Evolutionary conservation across 1,284 basidiomycete genomes (phyloP).

Genomic region (Austroboletus olivaceoglutinosus): DNA sequence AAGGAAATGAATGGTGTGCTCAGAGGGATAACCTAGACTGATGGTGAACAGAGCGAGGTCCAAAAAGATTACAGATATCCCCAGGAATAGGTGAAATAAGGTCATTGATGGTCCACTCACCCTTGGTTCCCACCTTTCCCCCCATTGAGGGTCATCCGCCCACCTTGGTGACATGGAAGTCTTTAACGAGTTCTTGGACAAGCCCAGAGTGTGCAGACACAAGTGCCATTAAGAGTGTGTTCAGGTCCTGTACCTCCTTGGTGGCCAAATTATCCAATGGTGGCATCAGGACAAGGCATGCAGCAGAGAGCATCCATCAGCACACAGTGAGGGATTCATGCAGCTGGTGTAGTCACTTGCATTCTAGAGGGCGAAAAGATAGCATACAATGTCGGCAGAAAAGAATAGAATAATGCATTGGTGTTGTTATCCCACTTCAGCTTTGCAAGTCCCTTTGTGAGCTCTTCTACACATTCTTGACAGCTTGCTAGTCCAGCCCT

Average conservation of each 20-base stretch:
- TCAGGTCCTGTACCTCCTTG: slow-evolving; percentile 46
- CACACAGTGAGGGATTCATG: slow-evolving; percentile 58
- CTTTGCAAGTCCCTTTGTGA: slow-evolving; percentile 51
- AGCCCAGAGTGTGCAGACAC: slow-evolving; percentile 65
- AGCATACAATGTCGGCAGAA: not conserved
- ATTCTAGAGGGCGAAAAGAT: slow-evolving; percentile 42
- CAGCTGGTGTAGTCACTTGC: slow-evolving; percentile 53
- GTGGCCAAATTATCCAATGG: slow-evolving; percentile 34
- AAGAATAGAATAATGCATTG: slow-evolving; percentile 42
- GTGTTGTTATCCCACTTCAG: slow-evolving; percentile 62
- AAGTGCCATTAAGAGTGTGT: slow-evolving; percentile 51
- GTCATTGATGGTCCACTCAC: slow-evolving; percentile 78
- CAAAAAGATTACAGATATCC: slow-evolving; percentile 46
- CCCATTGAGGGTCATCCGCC: slow-evolving; percentile 71
- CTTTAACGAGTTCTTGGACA: slow-evolving; percentile 75
- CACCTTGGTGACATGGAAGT: slow-evolving; percentile 75
- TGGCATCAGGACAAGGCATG: slow-evolving; percentile 42
- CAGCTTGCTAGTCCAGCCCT: slow-evolving; percentile 51
- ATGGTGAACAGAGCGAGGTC: not conserved
- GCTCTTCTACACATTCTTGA: slow-evolving; percentile 55
- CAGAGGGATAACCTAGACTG: slow-evolving; percentile 68
- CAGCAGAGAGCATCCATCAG: slow-evolving; percentile 58
- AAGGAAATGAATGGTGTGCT: slow-evolving; percentile 75
- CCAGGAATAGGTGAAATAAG: slow-evolving; percentile 75
- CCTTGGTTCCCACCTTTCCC: slow-evolving; percentile 68